Evolutionary conservation across 306 rosid genomes (phyloP), one percentile per base, ranked within the genome.

Genomic region (Mimosa bimucronata): DNA sequence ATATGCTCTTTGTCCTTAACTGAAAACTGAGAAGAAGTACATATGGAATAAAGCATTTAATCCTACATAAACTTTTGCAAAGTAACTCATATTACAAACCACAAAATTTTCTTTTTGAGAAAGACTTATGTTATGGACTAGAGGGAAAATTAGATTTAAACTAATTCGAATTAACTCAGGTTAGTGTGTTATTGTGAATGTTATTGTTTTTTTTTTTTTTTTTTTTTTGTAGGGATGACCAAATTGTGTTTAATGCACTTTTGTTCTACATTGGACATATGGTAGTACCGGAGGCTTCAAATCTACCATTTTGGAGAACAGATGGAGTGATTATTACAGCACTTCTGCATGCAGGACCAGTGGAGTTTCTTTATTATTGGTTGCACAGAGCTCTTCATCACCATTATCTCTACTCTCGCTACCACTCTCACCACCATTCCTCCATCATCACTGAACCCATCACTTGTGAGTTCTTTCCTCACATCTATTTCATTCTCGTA

Each of bases 381-480:
- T 41, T 92, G 1, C 97, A 91, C 45, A 89, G 90, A 79, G 94
- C 95, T 10, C 89, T 92, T 7, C 97, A 92, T 74, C 97, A 92
- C 18, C 94, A 92, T 75, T 92, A 70, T 26, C 91, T 92, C 18
- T 92, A 92, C 30, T 84, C 92, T 30, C 85, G 96, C 77, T 92
- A 92, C 58, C 97, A 91, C 26, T 91, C 90, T 71, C 90, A 87
- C 25, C 90, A 87, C 6, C 90, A 87, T 60, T 84, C 90, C 21
- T 87, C 88, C 31, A 81, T 87, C 76, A 84, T 80, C 26, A 84
- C 90, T 0, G 90, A 87, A 74, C 90, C 90, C 13, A 87, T 87
- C 11, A 87, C 90, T 46, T 87, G 90, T 87, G 45, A 7, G 84
- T 10, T 23, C 29, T 16, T 50, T 16, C 14, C 8, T 16, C 23